These are phyloP conservation scores for Ustilago hordei DNA, from an alignment of 1,284 basidiomycete genomes.

Conservation along the genomic window DNA sequence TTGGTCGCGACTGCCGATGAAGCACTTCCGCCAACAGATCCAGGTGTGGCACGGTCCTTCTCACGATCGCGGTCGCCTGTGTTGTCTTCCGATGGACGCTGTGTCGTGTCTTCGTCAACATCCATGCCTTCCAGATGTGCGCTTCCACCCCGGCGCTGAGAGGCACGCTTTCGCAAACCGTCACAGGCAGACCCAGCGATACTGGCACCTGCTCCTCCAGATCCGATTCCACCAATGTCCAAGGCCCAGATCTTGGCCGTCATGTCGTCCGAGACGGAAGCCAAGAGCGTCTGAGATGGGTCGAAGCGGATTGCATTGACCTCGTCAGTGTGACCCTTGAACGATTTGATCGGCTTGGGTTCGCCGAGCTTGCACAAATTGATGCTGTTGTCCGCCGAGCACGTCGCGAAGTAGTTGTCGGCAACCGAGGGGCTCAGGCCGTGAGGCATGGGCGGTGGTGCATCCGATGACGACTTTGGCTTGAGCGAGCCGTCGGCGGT, in stretches of 20 bases:
- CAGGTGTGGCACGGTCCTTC: slow-evolving; percentile 46
- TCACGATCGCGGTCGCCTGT: slow-evolving; percentile 38
- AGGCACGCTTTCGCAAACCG: slow-evolving; percentile 40
- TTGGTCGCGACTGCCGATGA: slow-evolving; percentile 1
- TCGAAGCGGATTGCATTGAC: slow-evolving; percentile 69
- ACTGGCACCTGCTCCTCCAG: slow-evolving; percentile 17
- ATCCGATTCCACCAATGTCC: slow-evolving; percentile 36
- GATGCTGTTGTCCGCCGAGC: slow-evolving; percentile 67
- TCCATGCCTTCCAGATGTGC: slow-evolving; percentile 56
- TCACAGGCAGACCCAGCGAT: slow-evolving; percentile 25
- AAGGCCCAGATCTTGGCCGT: slow-evolving; percentile 65
- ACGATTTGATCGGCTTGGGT: slow-evolving; percentile 62
- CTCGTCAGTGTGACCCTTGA: slow-evolving; percentile 67
- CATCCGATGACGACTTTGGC: slow-evolving; percentile 33
- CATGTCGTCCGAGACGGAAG: slow-evolving; percentile 65
- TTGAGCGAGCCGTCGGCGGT: slow-evolving; percentile 49
- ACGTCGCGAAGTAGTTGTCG: slow-evolving; percentile 66
- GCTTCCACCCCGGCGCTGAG: slow-evolving; percentile 53
- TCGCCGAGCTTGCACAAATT: slow-evolving; percentile 66
- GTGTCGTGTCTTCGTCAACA: slow-evolving; percentile 40
- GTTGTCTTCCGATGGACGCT: slow-evolving; percentile 36
- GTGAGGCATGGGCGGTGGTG: slow-evolving; percentile 50
- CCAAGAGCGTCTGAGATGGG: slow-evolving; percentile 65
- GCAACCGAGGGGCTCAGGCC: slow-evolving; percentile 52
- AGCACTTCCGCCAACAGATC: slow-evolving; percentile 20